Percentiles rank a stretch among this genome's conserved stretches.
These are phyloP conservation scores for Wickerhamiella shivajii DNA, from an alignment of 805 yeast species.

Conservation along the genomic window DNA sequence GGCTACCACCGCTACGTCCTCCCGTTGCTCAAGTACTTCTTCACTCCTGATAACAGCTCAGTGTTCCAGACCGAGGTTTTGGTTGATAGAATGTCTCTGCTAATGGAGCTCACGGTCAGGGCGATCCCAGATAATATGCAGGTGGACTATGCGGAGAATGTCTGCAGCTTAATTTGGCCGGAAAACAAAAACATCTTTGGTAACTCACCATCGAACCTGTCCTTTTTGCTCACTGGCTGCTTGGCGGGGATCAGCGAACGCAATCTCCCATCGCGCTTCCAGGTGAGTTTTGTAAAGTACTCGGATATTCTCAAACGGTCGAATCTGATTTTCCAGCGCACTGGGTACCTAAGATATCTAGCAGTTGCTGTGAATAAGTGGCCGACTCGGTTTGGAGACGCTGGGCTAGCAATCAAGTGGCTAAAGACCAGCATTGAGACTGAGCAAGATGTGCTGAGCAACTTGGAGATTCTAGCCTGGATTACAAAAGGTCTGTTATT, in stretches of 20 bases:
- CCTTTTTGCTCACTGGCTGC: slow-evolving; percentile 7
- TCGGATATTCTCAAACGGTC: slow-evolving; percentile 14
- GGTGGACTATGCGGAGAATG: slow-evolving; percentile 7
- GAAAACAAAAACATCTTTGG: slow-evolving; percentile 6
- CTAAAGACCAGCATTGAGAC: slow-evolving; percentile 12
- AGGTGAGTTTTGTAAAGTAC: slow-evolving; percentile 11
- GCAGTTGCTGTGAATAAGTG: slow-evolving; percentile 47
- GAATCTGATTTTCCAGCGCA: slow-evolving; percentile 26
- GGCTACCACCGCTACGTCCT: slow-evolving; percentile 11
- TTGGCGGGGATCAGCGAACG: slow-evolving; percentile 11
- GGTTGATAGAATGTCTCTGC: slow-evolving; percentile 14
- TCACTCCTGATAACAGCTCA: not conserved
- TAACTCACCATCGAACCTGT: slow-evolving; percentile 4
- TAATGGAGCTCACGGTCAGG: slow-evolving; percentile 18
- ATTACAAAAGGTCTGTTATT: slow-evolving; percentile 52
- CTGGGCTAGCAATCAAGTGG: slow-evolving; percentile 6
- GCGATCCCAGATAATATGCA: slow-evolving; percentile 14
- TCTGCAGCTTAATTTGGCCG: slow-evolving; percentile 12
- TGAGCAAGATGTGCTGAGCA: slow-evolving; percentile 10
- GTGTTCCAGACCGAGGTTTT: slow-evolving; percentile 8
- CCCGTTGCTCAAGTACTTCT: slow-evolving; percentile 5
- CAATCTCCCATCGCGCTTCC: slow-evolving; percentile 5
- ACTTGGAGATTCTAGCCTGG: slow-evolving; percentile 52
- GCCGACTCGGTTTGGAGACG: slow-evolving; percentile 18
- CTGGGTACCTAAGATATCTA: slow-evolving; percentile 43